Conservation (phyloP, 202 grass and related monocot species). For the Setaria italica region DNA sequence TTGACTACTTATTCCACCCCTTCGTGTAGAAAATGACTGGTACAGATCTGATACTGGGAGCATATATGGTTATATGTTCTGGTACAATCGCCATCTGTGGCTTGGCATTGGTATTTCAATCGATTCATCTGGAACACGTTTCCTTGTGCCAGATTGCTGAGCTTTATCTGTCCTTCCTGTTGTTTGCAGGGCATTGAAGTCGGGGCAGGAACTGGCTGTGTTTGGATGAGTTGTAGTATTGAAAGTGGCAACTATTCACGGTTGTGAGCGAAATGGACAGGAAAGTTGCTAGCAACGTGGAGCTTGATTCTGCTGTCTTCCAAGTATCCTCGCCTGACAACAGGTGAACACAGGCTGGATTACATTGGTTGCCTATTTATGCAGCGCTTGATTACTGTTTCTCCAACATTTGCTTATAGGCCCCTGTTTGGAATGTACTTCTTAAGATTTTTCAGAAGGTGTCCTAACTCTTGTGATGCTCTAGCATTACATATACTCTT, state of each 20-base stretch:
- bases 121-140: background rate
- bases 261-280: conserved; percentile 58
- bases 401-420: background rate
- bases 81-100: background rate
- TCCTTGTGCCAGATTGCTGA: conserved; percentile 33
- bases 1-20: background rate
- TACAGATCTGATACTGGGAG: conserved; percentile 9
- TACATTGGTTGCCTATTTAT: conserved; percentile 35
- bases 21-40: background rate
- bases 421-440: background rate
- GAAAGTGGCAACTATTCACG: background rate
- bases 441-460: background rate
- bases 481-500: background rate
- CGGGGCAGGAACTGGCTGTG: background rate
- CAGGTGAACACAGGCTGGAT: conserved; percentile 56
- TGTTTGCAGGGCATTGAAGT: conserved; percentile 58
- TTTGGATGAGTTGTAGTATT: conserved; percentile 31
- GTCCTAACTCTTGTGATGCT: background rate
- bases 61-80: conserved; percentile 13
- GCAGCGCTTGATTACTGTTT: conserved; percentile 10
- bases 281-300: conserved; percentile 44
- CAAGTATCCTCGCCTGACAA: conserved; percentile 61
- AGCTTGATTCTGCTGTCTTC: conserved; percentile 87
- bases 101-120: background rate
- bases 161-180: conserved; percentile 4